Conservation (phyloP, 2,329 filamentous ascomycete genomes). For the Pseudogymnoascus sp. region DNA sequence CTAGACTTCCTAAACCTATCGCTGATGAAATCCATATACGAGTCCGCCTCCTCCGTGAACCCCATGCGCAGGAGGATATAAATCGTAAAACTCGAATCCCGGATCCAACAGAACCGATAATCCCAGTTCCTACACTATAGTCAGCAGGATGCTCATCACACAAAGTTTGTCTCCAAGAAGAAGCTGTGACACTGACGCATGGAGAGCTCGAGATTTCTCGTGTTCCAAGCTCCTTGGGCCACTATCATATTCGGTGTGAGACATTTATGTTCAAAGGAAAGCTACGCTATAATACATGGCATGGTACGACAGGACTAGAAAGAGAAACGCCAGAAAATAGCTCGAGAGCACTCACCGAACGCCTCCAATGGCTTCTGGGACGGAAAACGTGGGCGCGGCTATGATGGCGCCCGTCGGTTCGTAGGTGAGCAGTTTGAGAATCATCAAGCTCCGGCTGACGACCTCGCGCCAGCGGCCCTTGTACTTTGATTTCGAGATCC, state of each 20-base stretch:
- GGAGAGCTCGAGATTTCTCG: neutral
- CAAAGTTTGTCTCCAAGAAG: neutral
- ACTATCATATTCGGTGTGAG: neutral
- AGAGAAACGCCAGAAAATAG: neutral
- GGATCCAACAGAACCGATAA: conserved; percentile 70
- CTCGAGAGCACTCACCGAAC: conserved; percentile 30
- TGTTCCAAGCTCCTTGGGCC: neutral
- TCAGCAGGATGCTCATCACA: neutral
- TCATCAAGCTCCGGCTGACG: conserved; percentile 61
- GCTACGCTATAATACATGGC: neutral
- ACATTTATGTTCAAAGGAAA: neutral
- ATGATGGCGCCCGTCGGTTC: conserved; percentile 73
- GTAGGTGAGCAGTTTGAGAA: conserved; percentile 68
- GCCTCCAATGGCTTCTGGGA: conserved; percentile 66
- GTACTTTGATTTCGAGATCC: conserved; percentile 63
- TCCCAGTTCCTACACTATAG: conserved; percentile 48
- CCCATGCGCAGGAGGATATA: conserved; percentile 70
- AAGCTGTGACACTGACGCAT: neutral
- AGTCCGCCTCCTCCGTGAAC: conserved; percentile 66
- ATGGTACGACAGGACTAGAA: neutral
- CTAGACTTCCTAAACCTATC: conserved; percentile 57
- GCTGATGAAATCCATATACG: conserved; percentile 72
- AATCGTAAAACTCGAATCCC: conserved; percentile 69
- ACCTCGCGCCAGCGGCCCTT: conserved; percentile 66
- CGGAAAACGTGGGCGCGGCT: conserved; percentile 67